A percentile compares a stretch with the other conserved stretches of the same genome.
Evolutionary conservation across 2,329 filamentous ascomycete genomes (phyloP).

Genomic region (Sclerotinia glacialis): DNA sequence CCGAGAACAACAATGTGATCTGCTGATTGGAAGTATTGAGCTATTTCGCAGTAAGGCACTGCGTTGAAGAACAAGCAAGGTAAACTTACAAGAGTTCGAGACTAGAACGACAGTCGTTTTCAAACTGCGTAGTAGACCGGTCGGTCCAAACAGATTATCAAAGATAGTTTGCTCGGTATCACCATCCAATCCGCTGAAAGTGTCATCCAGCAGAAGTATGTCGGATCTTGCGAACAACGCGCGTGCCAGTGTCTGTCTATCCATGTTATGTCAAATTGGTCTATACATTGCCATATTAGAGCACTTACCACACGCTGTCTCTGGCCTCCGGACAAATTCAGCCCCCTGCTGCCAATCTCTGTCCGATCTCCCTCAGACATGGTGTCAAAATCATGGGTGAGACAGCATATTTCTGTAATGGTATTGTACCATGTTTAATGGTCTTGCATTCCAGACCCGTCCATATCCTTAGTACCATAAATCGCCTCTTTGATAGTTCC

Average conservation of each 20-base stretch:
- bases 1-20: conserved; percentile 44
- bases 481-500: conserved; percentile 40
- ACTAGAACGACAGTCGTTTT: conserved; percentile 46
- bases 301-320: conserved; percentile 42
- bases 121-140: conserved; percentile 44
- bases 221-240: conserved; percentile 45
- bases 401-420: conserved; percentile 34
- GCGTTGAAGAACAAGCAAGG: conserved; percentile 12
- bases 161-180: conserved; percentile 47
- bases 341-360: conserved; percentile 44
- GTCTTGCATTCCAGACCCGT: conserved; percentile 22
- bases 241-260: conserved; percentile 45
- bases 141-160: conserved; percentile 42
- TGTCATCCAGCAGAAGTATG: conserved; percentile 48
- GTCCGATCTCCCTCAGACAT: conserved; percentile 42
- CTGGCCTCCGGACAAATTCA: conserved; percentile 47
- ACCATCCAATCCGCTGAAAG: conserved; percentile 47
- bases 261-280: neutral
- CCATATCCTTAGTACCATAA: conserved; percentile 32
- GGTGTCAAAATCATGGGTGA: conserved; percentile 33
- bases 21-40: conserved; percentile 40
- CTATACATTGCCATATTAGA: neutral
- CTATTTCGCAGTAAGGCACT: conserved; percentile 30
- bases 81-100: conserved; percentile 42
- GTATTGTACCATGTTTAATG: conserved; percentile 38